Evolutionary conservation across 805 yeast species (phyloP), one percentile per base, ranked within the genome.

Genomic region (Pichia gijzeniarum): DNA sequence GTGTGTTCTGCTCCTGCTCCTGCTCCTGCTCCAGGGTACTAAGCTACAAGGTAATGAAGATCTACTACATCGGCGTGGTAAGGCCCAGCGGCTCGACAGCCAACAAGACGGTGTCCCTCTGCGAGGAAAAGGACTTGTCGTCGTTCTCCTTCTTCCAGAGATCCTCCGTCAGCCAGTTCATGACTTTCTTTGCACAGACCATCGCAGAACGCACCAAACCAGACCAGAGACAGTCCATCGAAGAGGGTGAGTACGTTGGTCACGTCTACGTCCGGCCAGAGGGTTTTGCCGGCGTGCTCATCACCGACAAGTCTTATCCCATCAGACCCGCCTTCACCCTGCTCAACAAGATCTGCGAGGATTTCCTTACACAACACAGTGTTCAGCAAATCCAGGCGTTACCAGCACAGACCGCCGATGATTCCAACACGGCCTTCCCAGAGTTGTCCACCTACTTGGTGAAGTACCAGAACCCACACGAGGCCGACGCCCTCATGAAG

Each of bases 401-500:
- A 1, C 14, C 30, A 5, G 22, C 28, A 22, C 37, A 27, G 32
- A 27, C 82, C 51, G 89, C 96, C 96, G 64, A 62, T 39, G 59
- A 66, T 47, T 63, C 76, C 40, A 59, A 72, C 3, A 78, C 73
- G 47, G 70, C 74, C 1, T 61, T 62, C 43, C 54, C 76, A 16
- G 60, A 65, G 13, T 70, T 83, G 45, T 85, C 80, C 28, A 69
- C 67, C 21, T 89, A 89, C 62, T 69, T 93, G 54, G 69, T 72
- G 56, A 86, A 86, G 60, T 93, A 93, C 68, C 99, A 93, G 69
- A 96, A 93, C 63, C 99, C 99, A 27, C 75, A 84, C 35, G 96
- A 93, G 70, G 98, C 98, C 0, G 99, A 93, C 64, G 84, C 96
- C 10, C 80, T 93, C 51, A 83, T 93, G 95, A 85, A 84, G 64